Evolutionary conservation across 2,329 filamentous ascomycete genomes (phyloP).

Genomic region (Sclerotinia borealis): DNA sequence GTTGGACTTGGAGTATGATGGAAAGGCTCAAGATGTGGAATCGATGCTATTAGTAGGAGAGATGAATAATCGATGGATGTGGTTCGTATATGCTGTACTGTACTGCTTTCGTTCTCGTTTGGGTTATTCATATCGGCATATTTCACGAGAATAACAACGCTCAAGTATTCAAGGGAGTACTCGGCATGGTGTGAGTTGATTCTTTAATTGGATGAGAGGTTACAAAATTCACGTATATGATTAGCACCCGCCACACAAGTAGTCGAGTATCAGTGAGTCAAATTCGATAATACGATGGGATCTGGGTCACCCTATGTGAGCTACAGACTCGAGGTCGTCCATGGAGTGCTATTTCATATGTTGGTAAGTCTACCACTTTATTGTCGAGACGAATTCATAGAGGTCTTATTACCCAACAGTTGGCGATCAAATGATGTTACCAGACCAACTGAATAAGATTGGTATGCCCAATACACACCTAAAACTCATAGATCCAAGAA

Average conservation of each 20-base stretch:
- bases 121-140: slow-evolving; percentile 26
- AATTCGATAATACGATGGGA: slow-evolving; percentile 44
- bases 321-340: slow-evolving; percentile 50
- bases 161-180: slow-evolving; percentile 34
- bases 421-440: slow-evolving; percentile 54
- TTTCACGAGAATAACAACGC: slow-evolving; percentile 26
- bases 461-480: slow-evolving; percentile 43
- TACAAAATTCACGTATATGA: background rate
- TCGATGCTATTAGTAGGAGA: background rate
- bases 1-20: slow-evolving; percentile 26
- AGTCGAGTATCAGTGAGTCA: slow-evolving; percentile 44
- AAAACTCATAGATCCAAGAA: slow-evolving; percentile 49
- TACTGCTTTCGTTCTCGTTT: slow-evolving; percentile 25
- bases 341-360: slow-evolving; percentile 50
- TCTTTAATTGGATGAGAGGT: background rate
- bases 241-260: slow-evolving; percentile 43
- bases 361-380: slow-evolving; percentile 28
- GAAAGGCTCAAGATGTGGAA: background rate
- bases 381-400: background rate
- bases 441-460: slow-evolving; percentile 47
- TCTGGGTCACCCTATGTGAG: slow-evolving; percentile 45
- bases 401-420: slow-evolving; percentile 35
- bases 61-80: slow-evolving; percentile 25
- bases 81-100: slow-evolving; percentile 24
- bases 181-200: slow-evolving; percentile 41